Evolutionary conservation across 768 basidiomycete species (phyloP), one percentile per base, ranked within the genome.

Genomic region (Piloderma croceum): DNA sequence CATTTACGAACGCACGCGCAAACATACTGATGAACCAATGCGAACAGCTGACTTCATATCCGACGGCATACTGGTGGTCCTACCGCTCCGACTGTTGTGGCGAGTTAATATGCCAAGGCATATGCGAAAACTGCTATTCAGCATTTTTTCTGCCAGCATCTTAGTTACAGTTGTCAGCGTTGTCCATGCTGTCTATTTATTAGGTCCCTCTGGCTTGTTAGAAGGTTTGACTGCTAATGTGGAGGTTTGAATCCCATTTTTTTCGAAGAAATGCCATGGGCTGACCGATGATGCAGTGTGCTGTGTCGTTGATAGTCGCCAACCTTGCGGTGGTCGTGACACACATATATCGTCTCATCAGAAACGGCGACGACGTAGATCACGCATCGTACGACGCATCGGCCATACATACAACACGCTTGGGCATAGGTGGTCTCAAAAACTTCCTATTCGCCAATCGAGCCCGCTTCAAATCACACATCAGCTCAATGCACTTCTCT

Each of bases 101-200:
- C 58, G 62, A 17, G 60, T 77, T 19, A 61, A 57, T 15, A 65
- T 69, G 38, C 56, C 50, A 12, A 47, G 45, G 21, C 49, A 74
- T 2, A 66, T 69, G 5, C 53, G 61, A 2, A 67, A 67, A 18
- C 63, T 65, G n/a, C 58, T 72, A 25, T 61, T 71, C 43, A 51
- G 74, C 38, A 71, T 76, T 36, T 77, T 79, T 53, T 76, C 76
- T 9, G 67, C 77, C 9, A 74, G 74, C 38, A 66, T 76, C 42
- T 54, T 70, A 37, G 75, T 73, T 6, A 76, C 68, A 6, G 48
- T 70, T 24, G 65, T 65, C 36, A 65, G 62, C 38, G 51, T 61
- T 9, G 67, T 74, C 3, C 75, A 76, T 35, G 70, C 69, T 0
- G 52, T 59, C 21, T 64, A 67, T 46, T 66, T 77, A 36, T 53